Evolutionary conservation across 345 rosid genomes (phyloP), one percentile per base, ranked within the genome.

Genomic region (Moringa oleifera): DNA sequence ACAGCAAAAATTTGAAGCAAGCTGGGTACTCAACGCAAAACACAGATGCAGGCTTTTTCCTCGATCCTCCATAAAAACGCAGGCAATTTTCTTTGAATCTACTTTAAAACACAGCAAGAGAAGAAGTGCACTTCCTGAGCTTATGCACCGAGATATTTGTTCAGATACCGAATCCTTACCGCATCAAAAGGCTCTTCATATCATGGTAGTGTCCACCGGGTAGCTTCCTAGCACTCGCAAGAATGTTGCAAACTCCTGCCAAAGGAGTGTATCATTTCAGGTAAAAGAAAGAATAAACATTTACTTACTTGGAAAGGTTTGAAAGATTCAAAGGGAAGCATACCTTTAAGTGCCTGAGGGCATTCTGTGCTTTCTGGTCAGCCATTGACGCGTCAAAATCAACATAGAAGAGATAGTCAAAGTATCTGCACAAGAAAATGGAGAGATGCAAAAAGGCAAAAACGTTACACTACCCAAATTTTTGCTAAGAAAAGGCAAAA

Each of bases 301-400:
- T 23, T 56, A 68, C 9, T 31, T 36, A 49, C 31, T 53, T 22
- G 21, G 22, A 22, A 36, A 37, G 18, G n/a, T 33, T n/a, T 55
- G 49, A 45, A 20, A 68, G 8, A 17, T 55, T 52, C 23, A 33
- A 53, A 36, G 50, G 45, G 37, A 59, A 33, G 45, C 67, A 53
- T 59, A 88, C 99, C 80, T 85, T 81, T 21, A 94, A 87, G 81
- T 94, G 92, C 69, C 79, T 71, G 53, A 90, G 79, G 63, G 97
- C 99, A 68, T 94, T 90, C 64, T 90, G 97, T 24, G 99, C 97
- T 9, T 78, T 79, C 79, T 86, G 77, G 22, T 91, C 89, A 53
- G 99, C 99, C 97, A 90, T 94, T 25, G 99, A 94, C 71, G 96
- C 92, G 72, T 88, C 99, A 50, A 94, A 88, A 73, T 94, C 99